Percentiles rank a stretch among this genome's conserved stretches.
Conservation (phyloP, 768 basidiomycete species). For the Pholiota conissans region DNA sequence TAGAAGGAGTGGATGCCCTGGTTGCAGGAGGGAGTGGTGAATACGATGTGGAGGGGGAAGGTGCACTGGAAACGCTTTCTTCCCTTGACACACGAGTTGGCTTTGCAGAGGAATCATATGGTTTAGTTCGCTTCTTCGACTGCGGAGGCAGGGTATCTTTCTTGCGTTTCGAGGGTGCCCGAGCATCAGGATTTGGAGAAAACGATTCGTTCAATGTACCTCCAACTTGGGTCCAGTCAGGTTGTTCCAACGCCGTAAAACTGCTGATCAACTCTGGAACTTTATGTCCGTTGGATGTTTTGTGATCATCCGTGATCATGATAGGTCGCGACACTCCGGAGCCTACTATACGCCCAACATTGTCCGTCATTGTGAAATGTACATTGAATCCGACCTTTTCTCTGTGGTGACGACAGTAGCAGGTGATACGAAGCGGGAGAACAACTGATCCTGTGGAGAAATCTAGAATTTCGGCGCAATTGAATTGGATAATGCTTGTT, state of each 20-base stretch:
- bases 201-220: conserved; percentile 25
- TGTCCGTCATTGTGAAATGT: conserved; percentile 82
- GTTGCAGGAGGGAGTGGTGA: conserved; percentile 39
- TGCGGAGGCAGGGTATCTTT: conserved; percentile 33
- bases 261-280: conserved; percentile 31
- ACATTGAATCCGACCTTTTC: conserved; percentile 96
- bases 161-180: conserved; percentile 51
- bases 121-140: conserved; percentile 65
- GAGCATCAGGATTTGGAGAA: conserved; percentile 29
- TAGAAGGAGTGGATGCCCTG: conserved; percentile 45
- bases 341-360: conserved; percentile 77
- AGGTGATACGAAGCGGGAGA: conserved; percentile 94
- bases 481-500: conserved; percentile 91
- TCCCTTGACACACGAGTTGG: conserved; percentile 48
- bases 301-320: conserved; percentile 99
- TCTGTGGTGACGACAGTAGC: conserved; percentile 97
- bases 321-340: conserved; percentile 84
- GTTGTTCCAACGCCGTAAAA: conserved; percentile 35
- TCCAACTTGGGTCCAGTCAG: conserved; percentile 50
- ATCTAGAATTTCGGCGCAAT: conserved; percentile 87
- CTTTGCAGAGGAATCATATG: conserved; percentile 59
- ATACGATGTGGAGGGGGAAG: conserved; percentile 48
- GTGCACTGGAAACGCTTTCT: conserved; percentile 50
- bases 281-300: conserved; percentile 55
- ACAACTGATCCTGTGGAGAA: conserved; percentile 85